phyloP scores from a whole-genome alignment of 176 grass and related monocot species.

The Alopecurus myosuroides region DNA sequence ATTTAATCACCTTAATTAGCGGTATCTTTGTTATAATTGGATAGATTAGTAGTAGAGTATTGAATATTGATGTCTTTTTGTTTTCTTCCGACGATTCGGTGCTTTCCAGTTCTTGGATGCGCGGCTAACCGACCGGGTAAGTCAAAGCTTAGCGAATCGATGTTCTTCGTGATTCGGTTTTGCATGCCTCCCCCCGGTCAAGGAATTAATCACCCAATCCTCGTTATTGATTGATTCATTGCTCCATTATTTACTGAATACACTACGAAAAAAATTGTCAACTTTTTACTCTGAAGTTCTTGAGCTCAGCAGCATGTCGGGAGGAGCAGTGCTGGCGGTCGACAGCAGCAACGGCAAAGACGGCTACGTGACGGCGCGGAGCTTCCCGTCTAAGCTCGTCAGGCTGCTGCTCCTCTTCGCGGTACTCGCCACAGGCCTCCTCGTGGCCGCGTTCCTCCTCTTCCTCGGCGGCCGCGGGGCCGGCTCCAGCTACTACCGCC shows the following conservation, averaged over 20 bases:
- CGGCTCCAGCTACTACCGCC: neutral
- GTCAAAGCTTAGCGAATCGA: neutral
- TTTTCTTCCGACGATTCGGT: no score
- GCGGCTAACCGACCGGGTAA: no score
- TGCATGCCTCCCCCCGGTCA: neutral
- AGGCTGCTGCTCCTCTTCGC: constrained; percentile 30
- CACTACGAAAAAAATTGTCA: neutral
- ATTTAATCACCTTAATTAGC: no score
- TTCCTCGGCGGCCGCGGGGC: neutral
- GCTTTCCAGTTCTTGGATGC: no score
- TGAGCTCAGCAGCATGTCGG: constrained; percentile 9
- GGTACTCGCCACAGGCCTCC: constrained; percentile 22
- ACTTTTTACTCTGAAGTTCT: neutral
- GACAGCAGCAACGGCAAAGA: neutral
- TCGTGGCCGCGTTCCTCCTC: constrained; percentile 11
- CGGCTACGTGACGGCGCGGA: neutral
- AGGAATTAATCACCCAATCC: neutral
- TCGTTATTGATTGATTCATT: neutral
- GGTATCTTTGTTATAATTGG: no score
- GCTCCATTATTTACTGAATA: neutral
- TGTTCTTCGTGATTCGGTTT: neutral
- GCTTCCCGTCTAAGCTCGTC: constrained; percentile 17
- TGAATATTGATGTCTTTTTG: no score
- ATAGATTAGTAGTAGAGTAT: no score
- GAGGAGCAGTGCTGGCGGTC: neutral